phyloP scores from a whole-genome alignment of 1,139 yeast species.

The Candida pseudoviswanathii region DNA sequence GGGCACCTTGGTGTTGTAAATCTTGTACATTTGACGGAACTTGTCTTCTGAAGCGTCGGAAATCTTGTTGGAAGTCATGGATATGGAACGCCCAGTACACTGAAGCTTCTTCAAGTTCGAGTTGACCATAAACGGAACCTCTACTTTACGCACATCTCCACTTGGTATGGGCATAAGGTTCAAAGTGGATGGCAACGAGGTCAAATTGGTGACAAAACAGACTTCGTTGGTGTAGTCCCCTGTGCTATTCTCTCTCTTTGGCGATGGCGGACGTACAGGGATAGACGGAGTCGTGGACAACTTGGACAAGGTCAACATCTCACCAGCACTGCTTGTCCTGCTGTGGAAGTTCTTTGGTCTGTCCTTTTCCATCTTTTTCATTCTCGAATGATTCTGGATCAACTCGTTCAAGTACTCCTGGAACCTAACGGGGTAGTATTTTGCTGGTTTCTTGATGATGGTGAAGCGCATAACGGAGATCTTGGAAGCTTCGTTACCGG shows the following conservation, averaged over 20 bases:
- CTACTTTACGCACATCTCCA: conserved; percentile 58
- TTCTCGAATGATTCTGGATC: conserved; percentile 55
- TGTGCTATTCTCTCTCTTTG: conserved; percentile 8
- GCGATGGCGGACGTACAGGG: conserved; percentile 5
- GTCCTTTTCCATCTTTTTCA: conserved; percentile 35
- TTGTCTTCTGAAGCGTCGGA: conserved; percentile 82
- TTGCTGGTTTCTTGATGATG: conserved; percentile 55
- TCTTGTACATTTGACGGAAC: conserved; percentile 73
- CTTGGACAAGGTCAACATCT: conserved; percentile 11
- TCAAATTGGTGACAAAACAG: conserved; percentile 77
- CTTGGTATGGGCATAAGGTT: conserved; percentile 69
- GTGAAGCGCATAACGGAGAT: conserved; percentile 64
- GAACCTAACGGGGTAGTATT: conserved; percentile 60
- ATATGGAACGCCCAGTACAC: conserved; percentile 84
- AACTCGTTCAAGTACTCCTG: conserved; percentile 68
- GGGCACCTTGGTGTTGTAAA: conserved; percentile 49
- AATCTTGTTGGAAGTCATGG: conserved; percentile 62
- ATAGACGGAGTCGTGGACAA: conserved; percentile 1
- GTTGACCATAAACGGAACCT: conserved; percentile 66
- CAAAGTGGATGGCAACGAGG: conserved; percentile 76
- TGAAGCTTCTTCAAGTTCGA: conserved; percentile 74
- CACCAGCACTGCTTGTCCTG: conserved; percentile 12
- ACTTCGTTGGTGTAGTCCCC: conserved; percentile 28
- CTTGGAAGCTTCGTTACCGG: conserved; percentile 72
- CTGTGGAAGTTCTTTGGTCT: conserved; percentile 8